A percentile compares a stretch with the other conserved stretches of the same genome.
phyloP scores from a whole-genome alignment of 495 filamentous ascomycete species.

The Podospora australis region DNA sequence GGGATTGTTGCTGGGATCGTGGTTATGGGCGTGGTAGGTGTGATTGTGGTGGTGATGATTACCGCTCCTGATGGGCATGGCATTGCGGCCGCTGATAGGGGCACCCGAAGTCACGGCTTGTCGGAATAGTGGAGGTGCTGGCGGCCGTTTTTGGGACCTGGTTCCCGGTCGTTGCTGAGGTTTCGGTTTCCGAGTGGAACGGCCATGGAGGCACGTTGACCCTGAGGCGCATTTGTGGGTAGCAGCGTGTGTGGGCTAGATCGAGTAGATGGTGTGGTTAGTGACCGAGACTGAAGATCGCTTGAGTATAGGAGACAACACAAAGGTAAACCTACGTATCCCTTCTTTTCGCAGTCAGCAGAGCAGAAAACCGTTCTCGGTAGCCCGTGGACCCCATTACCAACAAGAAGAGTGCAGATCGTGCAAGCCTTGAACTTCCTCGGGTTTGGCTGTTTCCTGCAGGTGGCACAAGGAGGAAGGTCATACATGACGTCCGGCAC shows the following conservation, averaged over 20 bases:
- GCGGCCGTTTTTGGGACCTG: too few relatives aligned
- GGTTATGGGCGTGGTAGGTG: conserved; percentile 1
- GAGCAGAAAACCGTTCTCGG: conserved; percentile 38
- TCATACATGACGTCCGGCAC: conserved; percentile 24
- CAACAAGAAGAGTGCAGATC: conserved; percentile 33
- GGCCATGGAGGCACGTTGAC: conserved; percentile 15
- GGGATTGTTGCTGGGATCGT: neutral
- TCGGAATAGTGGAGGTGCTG: too few relatives aligned
- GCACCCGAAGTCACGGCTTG: too few relatives aligned
- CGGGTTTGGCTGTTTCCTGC: conserved; percentile 23
- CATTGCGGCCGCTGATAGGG: too few relatives aligned
- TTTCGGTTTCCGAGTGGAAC: too few relatives aligned
- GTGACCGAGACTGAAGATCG: neutral
- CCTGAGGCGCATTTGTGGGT: conserved; percentile 23
- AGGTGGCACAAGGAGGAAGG: conserved; percentile 34
- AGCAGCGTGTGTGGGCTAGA: conserved; percentile 15
- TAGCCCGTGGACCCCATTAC: conserved; percentile 17
- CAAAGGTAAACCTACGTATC: conserved; percentile 31
- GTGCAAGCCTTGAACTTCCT: conserved; percentile 31
- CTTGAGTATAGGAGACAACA: neutral
- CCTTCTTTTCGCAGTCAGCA: conserved; percentile 31
- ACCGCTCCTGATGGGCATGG: too few relatives aligned
- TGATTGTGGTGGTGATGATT: conserved; percentile 3
- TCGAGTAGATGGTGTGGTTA: neutral
- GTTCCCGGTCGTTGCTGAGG: too few relatives aligned